Conservation (phyloP, 495 filamentous ascomycete species). For the Daldinia decipiens region DNA sequence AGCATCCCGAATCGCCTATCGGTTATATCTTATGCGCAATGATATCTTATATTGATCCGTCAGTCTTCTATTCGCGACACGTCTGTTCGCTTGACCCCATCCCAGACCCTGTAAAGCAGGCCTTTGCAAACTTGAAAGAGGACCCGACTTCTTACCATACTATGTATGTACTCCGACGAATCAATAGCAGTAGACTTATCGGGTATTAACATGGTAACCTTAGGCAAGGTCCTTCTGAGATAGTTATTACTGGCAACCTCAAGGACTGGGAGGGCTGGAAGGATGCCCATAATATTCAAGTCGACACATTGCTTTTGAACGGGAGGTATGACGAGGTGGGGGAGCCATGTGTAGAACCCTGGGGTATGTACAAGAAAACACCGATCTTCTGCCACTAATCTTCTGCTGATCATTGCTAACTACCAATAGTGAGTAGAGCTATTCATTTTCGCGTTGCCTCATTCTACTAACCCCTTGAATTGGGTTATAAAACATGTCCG, state of each 20-base stretch:
- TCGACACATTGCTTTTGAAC: constrained; percentile 59
- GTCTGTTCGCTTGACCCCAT: constrained; percentile 55
- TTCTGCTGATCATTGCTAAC: neutral
- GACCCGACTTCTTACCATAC: constrained; percentile 59
- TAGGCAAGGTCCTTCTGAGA: constrained; percentile 62
- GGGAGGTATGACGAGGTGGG: constrained; percentile 62
- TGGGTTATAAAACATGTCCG: neutral
- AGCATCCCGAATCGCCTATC: neutral
- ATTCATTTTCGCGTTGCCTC: neutral
- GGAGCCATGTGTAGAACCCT: constrained; percentile 53
- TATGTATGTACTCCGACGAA: constrained; percentile 48
- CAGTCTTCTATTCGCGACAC: constrained; percentile 54
- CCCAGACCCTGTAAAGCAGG: constrained; percentile 49
- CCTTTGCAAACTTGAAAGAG: constrained; percentile 53
- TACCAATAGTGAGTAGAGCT: neutral
- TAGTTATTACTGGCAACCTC: constrained; percentile 56
- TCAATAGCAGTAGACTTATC: neutral
- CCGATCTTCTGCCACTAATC: neutral
- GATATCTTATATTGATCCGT: constrained; percentile 18
- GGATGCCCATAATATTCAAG: constrained; percentile 56
- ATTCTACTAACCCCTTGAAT: neutral
- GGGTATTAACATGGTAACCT: constrained; percentile 12
- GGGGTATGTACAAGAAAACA: constrained; percentile 18
- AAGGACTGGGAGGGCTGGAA: constrained; percentile 55
- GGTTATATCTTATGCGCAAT: neutral